phyloP scores from a whole-genome alignment of 805 yeast species.

The Myxozyma geophila region DNA sequence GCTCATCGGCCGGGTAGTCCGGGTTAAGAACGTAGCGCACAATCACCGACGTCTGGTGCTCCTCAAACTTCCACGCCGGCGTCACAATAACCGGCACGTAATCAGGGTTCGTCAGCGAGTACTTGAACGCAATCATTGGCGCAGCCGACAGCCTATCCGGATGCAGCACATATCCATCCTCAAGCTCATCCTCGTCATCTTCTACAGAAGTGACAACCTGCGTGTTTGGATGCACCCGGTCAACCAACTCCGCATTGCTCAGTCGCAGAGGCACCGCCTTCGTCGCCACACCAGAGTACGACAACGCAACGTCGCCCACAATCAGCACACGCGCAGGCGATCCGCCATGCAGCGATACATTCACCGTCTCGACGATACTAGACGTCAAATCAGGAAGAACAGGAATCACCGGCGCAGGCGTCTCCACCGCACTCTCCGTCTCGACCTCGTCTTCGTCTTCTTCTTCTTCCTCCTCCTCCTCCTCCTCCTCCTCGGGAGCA shows the following conservation, averaged over 20 bases:
- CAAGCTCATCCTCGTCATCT: conserved; percentile 45
- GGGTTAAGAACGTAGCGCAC: conserved; percentile 62
- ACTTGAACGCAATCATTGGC: conserved; percentile 82
- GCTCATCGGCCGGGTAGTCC: conserved; percentile 52
- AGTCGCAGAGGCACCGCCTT: conserved; percentile 49
- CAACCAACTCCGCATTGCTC: conserved; percentile 50
- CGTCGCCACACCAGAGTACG: conserved; percentile 53
- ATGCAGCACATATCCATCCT: conserved; percentile 12
- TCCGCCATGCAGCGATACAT: conserved; percentile 76
- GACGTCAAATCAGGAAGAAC: conserved; percentile 72
- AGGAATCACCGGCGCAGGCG: conserved; percentile 56
- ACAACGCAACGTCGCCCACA: conserved; percentile 86
- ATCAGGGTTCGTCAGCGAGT: conserved; percentile 59
- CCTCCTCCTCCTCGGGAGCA: conserved; percentile 8
- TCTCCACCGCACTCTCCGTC: conserved; percentile 23
- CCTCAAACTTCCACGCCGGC: conserved; percentile 91
- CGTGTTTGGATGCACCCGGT: conserved; percentile 57
- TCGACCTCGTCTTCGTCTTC: conserved; percentile 11
- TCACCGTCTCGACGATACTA: conserved; percentile 83
- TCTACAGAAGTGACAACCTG: conserved; percentile 54
- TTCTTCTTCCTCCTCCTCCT: not conserved
- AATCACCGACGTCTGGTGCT: conserved; percentile 82
- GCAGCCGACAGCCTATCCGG: conserved; percentile 41
- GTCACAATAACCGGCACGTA: conserved; percentile 64
- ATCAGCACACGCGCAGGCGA: conserved; percentile 60